Conservation (phyloP, 768 basidiomycete species). For the Lentinula detonsa region DNA sequence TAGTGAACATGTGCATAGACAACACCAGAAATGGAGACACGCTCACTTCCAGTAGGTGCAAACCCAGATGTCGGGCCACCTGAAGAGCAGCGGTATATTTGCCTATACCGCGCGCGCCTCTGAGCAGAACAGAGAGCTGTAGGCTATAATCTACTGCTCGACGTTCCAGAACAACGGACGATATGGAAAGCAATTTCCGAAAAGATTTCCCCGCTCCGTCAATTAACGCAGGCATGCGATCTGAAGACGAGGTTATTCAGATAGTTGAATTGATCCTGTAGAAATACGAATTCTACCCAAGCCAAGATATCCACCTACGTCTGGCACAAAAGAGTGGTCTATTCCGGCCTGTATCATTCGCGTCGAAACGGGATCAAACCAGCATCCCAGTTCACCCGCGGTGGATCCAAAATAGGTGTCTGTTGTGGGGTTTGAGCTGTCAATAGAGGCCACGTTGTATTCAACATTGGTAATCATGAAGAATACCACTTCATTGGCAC, state of each 20-base stretch:
- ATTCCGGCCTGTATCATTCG: conserved; percentile 76
- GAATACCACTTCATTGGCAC: conserved; percentile 49
- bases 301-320: conserved; percentile 40
- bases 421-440: conserved; percentile 8
- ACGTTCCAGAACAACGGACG: conserved; percentile 48
- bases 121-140: conserved; percentile 66
- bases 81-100: conserved; percentile 61
- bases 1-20: background rate
- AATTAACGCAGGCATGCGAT: background rate
- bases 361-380: conserved; percentile 70
- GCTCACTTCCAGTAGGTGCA: conserved; percentile 73
- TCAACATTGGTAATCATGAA: conserved; percentile 80
- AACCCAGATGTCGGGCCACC: conserved; percentile 58
- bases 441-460: conserved; percentile 43
- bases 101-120: conserved; percentile 75
- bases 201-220: conserved; percentile 26
- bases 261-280: background rate
- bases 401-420: conserved; percentile 52
- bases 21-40: background rate
- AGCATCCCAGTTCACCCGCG: conserved; percentile 75
- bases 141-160: conserved; percentile 53
- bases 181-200: conserved; percentile 47
- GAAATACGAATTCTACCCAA: conserved; percentile 32
- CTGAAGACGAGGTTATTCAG: background rate
- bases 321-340: conserved; percentile 59